Base-by-base conservation (phyloP, 345 rosid species). In the Linum trigynum region DNA sequence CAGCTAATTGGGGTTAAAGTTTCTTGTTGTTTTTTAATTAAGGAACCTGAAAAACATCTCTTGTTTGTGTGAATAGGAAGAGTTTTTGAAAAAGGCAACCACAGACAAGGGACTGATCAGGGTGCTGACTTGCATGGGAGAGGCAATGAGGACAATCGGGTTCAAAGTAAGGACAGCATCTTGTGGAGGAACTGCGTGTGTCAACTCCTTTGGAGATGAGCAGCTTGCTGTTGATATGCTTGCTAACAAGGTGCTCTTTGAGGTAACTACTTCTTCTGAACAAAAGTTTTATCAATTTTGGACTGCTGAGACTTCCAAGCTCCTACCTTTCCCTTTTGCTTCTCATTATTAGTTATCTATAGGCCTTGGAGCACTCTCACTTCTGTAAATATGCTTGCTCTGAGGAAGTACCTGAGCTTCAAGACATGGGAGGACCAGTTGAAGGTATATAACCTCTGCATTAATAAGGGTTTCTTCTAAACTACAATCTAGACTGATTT, bases 221-320 rank as follows among this genome's bases (percentile, higher is more conserved):
- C 99, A 94, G 69, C 99, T 94, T 40, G 99, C 99, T 39, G 97
- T 94, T 0, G 99, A 94, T 75, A 66, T 94, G 92, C 92, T 90
- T 38, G 99, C 99, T 5, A 63, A 94, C 74, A 83, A 90, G 76
- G 96, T 94, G 66, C 95, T 94, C 38, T 94, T 94, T 14, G 96
- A 94, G 92, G 99, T 90, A 36, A 55, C 56, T 43, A 17, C 8
- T 56, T 57, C 5, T 56, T 11, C 2, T 48, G 51, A 9, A 2
- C 38, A 39, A 42, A 40, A 64, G 42, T 17, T 63, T 4, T 53
- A 15, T 8, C 43, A 0, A 7, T 36, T 69, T 56, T 39, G 43
- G 32, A 14, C 51, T 64, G 55, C 50, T 50, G 55, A 16, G 32
- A 23, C 32, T 23, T 23, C 32, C 32, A 23, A 23, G 32, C 32